Evolutionary conservation across 2,329 filamentous ascomycete genomes (phyloP), one percentile per base, ranked within the genome.

Genomic region (Graphilbum ipis-grandicollis): DNA sequence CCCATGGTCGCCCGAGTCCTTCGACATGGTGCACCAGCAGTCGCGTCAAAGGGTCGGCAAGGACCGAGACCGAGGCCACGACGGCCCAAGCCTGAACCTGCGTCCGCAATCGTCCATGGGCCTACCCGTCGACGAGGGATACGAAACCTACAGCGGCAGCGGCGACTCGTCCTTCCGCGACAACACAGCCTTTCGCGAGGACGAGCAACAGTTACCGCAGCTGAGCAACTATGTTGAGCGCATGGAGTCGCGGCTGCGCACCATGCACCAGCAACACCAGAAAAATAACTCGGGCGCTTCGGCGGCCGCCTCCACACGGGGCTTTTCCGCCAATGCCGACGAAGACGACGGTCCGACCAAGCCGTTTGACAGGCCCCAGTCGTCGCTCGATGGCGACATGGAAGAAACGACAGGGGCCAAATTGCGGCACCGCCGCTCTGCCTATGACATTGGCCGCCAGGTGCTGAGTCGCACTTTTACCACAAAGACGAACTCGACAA

Each of bases 1-100:
- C 49, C 77, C 85, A 5, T 98, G 90, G 90, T 90, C 85, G 0
- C 85, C 85, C 0, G 86, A 93, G 48, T 82, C 78, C 8, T 94
- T 92, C 49, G 78, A 71, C 39, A 57, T 70, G 52, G 56, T 68
- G 3, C 56, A 58, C 31, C 58, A 57, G 33, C 53, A 53, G n/a
- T 60, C 58, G 15, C 47, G 47, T 18, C 52, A 49, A 33, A 57
- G 45, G 26, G 54, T 52, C 43, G 47, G 36, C 36, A 48, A 44
- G 9, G 42, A 48, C 19, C 41, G 52, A 25, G 41, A 52, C 19
- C n/a, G n/a, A n/a, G n/a, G n/a, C n/a, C n/a, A n/a, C n/a, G n/a
- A n/a, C n/a, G n/a, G n/a, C n/a, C n/a, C n/a, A n/a, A n/a, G n/a
- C n/a, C n/a, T n/a, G n/a, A 39, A 5, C 21, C 10, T 49, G 15